Percentiles rank a stretch among this genome's conserved stretches.
Evolutionary conservation across 768 basidiomycete species (phyloP).

Genomic region (Psilocybe cyanescens): DNA sequence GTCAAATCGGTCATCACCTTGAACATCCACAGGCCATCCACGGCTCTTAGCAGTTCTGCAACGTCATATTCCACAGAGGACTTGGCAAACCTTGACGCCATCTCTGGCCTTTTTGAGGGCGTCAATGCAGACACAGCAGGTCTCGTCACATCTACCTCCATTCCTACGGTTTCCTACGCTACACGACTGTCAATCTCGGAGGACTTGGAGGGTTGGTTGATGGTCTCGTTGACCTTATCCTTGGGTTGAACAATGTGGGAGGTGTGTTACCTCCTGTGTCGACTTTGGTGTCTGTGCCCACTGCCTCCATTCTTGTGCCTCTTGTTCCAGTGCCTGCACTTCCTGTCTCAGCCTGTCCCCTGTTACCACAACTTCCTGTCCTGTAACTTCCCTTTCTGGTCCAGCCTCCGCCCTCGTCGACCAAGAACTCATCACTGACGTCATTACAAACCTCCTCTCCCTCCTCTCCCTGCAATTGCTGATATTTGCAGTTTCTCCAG

Average conservation of each 20-base stretch:
- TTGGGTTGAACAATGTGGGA: slow-evolving; percentile 14
- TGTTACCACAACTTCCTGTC: neutral
- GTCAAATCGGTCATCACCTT: slow-evolving; percentile 27
- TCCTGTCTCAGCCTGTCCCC: no score
- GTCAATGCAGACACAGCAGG: slow-evolving; percentile 22
- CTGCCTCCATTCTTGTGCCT: neutral
- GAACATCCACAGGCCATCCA: slow-evolving; percentile 3
- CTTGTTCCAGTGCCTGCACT: neutral
- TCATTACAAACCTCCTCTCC: slow-evolving; percentile 12
- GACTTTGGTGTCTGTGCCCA: neutral
- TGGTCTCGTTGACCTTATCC: slow-evolving; percentile 17
- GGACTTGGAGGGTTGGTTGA: slow-evolving; percentile 10
- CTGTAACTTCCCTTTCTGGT: neutral
- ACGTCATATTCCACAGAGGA: neutral
- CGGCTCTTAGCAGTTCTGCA: slow-evolving; percentile 2
- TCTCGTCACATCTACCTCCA: slow-evolving; percentile 25
- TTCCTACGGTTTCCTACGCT: slow-evolving; percentile 22
- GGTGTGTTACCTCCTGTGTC: neutral
- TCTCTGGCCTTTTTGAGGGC: slow-evolving; percentile 22
- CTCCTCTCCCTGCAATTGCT: slow-evolving; percentile 5
- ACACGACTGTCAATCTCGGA: neutral
- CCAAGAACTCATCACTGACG: slow-evolving; percentile 3
- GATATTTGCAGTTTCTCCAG: slow-evolving; percentile 10
- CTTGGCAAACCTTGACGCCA: slow-evolving; percentile 9
- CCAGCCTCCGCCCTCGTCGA: neutral